Percentiles rank a stretch among this genome's conserved stretches.
These are phyloP conservation scores for Glycine soja DNA, from an alignment of 306 rosid genomes.

Conservation along the genomic window DNA sequence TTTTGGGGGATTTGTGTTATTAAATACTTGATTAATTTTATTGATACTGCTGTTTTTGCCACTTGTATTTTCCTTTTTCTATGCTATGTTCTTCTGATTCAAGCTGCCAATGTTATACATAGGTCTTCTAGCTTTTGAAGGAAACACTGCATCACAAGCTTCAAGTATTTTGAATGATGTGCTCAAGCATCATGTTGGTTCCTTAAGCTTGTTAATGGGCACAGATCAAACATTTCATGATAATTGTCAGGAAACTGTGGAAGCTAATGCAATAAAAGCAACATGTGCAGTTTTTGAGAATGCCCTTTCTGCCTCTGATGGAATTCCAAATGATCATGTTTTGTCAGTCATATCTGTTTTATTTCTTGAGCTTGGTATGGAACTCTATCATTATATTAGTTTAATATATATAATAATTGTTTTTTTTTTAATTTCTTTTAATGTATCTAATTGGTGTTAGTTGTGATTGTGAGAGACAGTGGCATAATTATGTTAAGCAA, in stretches of 20 bases:
- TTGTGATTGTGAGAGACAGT: conserved; percentile 17
- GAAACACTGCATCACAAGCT: conserved; percentile 69
- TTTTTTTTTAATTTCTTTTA: conserved; percentile 12
- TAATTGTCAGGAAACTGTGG: conserved; percentile 51
- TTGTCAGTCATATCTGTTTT: conserved; percentile 74
- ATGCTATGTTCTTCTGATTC: conserved; percentile 51
- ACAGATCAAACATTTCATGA: conserved; percentile 52
- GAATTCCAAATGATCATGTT: conserved; percentile 69
- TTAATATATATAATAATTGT: background rate
- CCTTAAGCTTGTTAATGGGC: conserved; percentile 43
- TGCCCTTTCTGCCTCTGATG: conserved; percentile 60
- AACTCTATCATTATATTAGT: conserved; percentile 10
- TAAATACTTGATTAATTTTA: conserved; percentile 8
- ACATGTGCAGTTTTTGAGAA: conserved; percentile 71
- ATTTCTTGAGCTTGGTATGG: conserved; percentile 79
- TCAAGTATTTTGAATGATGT: conserved; percentile 68
- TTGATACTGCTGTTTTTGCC: background rate
- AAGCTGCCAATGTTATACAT: conserved; percentile 48
- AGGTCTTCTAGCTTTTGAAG: conserved; percentile 71
- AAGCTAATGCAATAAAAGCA: conserved; percentile 60
- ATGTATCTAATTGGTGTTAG: conserved; percentile 24
- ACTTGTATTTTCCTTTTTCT: background rate
- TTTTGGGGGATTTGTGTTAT: background rate
- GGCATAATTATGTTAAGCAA: conserved; percentile 11
- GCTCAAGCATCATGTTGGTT: conserved; percentile 60